These are phyloP conservation scores for Paecilomyces variotii DNA, from an alignment of 2,329 filamentous ascomycete genomes.

Conservation along the genomic window DNA sequence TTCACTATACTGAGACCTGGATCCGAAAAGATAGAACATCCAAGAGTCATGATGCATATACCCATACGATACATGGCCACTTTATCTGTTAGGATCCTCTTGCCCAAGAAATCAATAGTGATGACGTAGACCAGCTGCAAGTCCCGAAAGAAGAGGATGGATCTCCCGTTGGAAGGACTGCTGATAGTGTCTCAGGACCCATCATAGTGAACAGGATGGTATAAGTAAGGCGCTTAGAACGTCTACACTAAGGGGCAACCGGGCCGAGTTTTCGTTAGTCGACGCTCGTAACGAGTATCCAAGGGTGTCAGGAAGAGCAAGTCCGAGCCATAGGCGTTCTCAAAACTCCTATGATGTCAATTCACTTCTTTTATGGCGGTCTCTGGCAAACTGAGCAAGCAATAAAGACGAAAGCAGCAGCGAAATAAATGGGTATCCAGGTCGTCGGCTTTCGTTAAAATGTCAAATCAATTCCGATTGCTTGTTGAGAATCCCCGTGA, in stretches of 20 bases:
- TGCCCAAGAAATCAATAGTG: neutral
- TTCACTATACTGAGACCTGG: neutral
- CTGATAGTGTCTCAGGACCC: neutral
- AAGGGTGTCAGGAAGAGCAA: neutral
- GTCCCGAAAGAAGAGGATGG: neutral
- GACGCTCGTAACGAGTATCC: neutral
- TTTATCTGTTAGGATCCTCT: neutral
- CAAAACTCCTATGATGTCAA: neutral
- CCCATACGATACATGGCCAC: neutral
- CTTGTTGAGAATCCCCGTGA: neutral
- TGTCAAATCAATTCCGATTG: neutral
- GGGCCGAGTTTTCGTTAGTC: neutral
- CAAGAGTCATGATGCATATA: neutral
- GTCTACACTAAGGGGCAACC: neutral
- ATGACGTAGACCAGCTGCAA: neutral
- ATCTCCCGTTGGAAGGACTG: neutral
- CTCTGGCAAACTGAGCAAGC: neutral
- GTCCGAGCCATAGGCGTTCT: neutral
- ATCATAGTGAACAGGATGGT: neutral
- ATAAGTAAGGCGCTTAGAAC: neutral
- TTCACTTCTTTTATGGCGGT: neutral
- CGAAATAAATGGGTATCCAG: slow-evolving; percentile 5
- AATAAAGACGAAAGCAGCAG: neutral
- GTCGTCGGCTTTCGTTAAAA: slow-evolving; percentile 7
- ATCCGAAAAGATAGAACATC: neutral